Percentiles rank a stretch among this genome's conserved stretches.
phyloP scores from a whole-genome alignment of 1,284 basidiomycete genomes.

The Austroboletus niveus region DNA sequence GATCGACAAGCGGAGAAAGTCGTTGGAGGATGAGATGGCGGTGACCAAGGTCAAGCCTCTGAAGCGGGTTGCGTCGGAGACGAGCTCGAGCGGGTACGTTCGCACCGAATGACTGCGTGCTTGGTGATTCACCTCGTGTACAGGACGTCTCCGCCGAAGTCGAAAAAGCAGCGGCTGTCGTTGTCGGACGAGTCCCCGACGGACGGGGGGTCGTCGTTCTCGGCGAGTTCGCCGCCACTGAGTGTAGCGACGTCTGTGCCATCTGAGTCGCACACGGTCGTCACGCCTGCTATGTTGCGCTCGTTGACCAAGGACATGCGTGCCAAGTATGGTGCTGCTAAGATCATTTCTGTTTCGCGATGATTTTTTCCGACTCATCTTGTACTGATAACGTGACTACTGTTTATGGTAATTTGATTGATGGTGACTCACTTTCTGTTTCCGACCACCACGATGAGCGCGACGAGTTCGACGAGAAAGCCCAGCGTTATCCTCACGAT shows the following conservation, averaged over 20 bases:
- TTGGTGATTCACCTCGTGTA: not conserved
- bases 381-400: constrained; percentile 5
- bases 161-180: constrained; percentile 45
- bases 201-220: constrained; percentile 23
- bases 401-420: constrained; percentile 17
- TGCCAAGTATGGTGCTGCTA: constrained; percentile 42
- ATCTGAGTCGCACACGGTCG: constrained; percentile 35
- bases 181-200: constrained; percentile 29
- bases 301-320: constrained; percentile 62
- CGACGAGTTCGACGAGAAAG: constrained; percentile 40
- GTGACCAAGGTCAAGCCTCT: constrained; percentile 40
- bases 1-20: constrained; percentile 24
- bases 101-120: not conserved
- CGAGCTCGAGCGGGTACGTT: constrained; percentile 24
- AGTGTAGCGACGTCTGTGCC: constrained; percentile 37
- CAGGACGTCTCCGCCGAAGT: constrained; percentile 27
- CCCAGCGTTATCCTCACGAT: constrained; percentile 85
- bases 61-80: constrained; percentile 32
- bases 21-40: constrained; percentile 36
- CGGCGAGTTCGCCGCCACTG: constrained; percentile 36
- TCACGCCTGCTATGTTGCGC: constrained; percentile 70
- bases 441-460: constrained; percentile 4
- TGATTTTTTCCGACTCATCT: constrained; percentile 2
- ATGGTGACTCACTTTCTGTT: not conserved
- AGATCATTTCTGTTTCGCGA: constrained; percentile 5